Evolutionary conservation across 2,329 filamentous ascomycete genomes (phyloP).

Genomic region (Aspergillus spinulosporus): DNA sequence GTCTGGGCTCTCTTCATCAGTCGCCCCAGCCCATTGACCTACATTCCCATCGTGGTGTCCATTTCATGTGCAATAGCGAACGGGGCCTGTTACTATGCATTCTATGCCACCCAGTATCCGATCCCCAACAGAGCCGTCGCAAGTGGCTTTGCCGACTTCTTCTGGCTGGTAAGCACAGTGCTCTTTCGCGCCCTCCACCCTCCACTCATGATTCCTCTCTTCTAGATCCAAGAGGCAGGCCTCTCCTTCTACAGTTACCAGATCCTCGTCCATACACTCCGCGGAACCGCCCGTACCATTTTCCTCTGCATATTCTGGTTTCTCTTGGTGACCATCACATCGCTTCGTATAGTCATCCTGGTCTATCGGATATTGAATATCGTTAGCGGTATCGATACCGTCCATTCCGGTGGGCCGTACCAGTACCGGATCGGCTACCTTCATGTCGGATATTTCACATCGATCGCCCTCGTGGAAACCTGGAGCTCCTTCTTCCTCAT

Average conservation of each 20-base stretch:
- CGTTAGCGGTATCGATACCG: neutral
- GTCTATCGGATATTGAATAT: constrained; percentile 3
- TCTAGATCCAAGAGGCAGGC: constrained; percentile 14
- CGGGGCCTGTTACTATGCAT: constrained; percentile 13
- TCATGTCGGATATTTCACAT: constrained; percentile 15
- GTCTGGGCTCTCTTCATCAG: constrained; percentile 12
- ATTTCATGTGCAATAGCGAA: constrained; percentile 13
- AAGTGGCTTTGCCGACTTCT: constrained; percentile 13
- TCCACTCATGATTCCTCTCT: neutral
- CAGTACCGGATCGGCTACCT: constrained; percentile 8
- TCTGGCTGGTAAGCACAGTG: constrained; percentile 11
- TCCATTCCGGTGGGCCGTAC: constrained; percentile 2
- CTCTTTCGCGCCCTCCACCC: neutral
- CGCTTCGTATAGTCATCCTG: constrained; percentile 5
- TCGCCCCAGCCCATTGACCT: constrained; percentile 7
- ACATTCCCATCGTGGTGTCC: constrained; percentile 11
- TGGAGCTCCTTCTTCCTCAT: constrained; percentile 16
- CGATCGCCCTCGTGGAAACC: constrained; percentile 13
- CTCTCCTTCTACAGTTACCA: constrained; percentile 17
- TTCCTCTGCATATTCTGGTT: constrained; percentile 12
- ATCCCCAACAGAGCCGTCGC: constrained; percentile 5
- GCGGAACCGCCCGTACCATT: neutral
- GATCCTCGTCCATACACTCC: constrained; percentile 12
- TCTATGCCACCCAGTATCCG: constrained; percentile 10
- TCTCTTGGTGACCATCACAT: neutral